Percentiles rank a stretch among this genome's conserved stretches.
These are phyloP conservation scores for Thalassiosira hispida DNA, from an alignment of 352 stramenopile genomes.

Conservation along the genomic window DNA sequence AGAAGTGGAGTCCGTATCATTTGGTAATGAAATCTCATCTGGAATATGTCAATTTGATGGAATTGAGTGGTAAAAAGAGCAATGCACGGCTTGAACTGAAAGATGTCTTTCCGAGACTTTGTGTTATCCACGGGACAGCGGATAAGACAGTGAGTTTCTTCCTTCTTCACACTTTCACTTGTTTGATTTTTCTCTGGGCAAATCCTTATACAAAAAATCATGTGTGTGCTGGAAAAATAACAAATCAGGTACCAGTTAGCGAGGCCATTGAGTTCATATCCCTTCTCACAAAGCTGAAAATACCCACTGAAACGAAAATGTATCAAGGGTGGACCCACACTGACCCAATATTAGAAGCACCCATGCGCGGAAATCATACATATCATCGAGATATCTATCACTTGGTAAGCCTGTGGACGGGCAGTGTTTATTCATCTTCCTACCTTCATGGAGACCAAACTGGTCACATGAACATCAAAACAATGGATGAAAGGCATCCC, in stretches of 20 bases:
- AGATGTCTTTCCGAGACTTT: slow-evolving; percentile 55
- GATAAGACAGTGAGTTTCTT: slow-evolving; percentile 58
- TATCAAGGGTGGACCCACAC: slow-evolving; percentile 90
- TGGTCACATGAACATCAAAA: too few relatives aligned
- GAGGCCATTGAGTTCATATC: slow-evolving; percentile 55
- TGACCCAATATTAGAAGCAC: slow-evolving; percentile 91
- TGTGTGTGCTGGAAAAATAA: neutral
- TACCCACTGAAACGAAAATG: slow-evolving; percentile 56
- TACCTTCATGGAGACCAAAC: too few relatives aligned
- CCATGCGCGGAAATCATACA: slow-evolving; percentile 69
- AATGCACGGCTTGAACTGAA: slow-evolving; percentile 7
- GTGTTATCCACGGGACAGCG: slow-evolving; percentile 59
- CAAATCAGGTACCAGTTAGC: slow-evolving; percentile 42
- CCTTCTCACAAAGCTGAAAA: slow-evolving; percentile 30
- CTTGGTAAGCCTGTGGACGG: slow-evolving; percentile 48
- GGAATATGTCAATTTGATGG: slow-evolving; percentile 12
- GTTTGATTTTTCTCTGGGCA: slow-evolving; percentile 12
- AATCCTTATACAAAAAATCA: neutral
- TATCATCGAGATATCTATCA: slow-evolving; percentile 78
- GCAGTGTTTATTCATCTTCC: neutral
- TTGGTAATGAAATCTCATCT: slow-evolving; percentile 43
- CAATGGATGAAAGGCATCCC: slow-evolving; percentile 39
- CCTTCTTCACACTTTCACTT: neutral
- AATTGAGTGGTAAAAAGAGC: neutral
- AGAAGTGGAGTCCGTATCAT: slow-evolving; percentile 43